Percentiles rank a stretch among this genome's conserved stretches.
phyloP scores from a whole-genome alignment of 1,284 basidiomycete species.

The Inonotus obliquus region DNA sequence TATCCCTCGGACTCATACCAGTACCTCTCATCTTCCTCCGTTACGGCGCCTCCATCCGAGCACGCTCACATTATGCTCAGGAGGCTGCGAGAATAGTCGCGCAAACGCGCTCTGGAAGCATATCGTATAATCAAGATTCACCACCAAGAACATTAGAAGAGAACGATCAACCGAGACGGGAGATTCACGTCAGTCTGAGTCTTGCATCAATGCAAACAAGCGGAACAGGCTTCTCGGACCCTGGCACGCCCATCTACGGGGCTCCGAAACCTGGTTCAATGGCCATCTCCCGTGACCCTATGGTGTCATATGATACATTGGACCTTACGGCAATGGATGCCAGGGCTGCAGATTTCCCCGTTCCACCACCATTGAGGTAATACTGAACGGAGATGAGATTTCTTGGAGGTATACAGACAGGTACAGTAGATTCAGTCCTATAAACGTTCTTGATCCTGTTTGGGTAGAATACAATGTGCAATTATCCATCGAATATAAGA shows the following conservation, averaged over 20 bases:
- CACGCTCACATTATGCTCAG: slow-evolving; percentile 24
- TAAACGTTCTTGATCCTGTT: too few relatives aligned
- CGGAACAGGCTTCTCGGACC: not conserved
- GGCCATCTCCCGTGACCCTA: not conserved
- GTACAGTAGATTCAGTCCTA: too few relatives aligned
- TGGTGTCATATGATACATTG: not conserved
- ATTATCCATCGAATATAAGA: too few relatives aligned
- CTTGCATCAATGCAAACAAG: not conserved
- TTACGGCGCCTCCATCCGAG: slow-evolving; percentile 25
- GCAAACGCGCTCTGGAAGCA: not conserved
- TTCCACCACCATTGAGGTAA: not conserved
- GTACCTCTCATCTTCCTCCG: slow-evolving; percentile 28
- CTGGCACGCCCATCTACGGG: not conserved
- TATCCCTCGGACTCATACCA: slow-evolving; percentile 26
- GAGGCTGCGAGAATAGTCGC: slow-evolving; percentile 21
- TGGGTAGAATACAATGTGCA: too few relatives aligned
- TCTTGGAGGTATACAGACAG: too few relatives aligned
- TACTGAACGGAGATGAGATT: not conserved
- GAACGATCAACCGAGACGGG: not conserved
- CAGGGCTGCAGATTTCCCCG: not conserved
- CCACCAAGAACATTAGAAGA: not conserved
- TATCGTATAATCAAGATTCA: too few relatives aligned
- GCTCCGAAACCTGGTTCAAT: not conserved
- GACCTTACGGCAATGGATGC: not conserved
- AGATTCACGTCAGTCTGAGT: not conserved